These are phyloP conservation scores for Taiozyma sp. DNA, from an alignment of 1,139 yeast genomes.

Conservation along the genomic window DNA sequence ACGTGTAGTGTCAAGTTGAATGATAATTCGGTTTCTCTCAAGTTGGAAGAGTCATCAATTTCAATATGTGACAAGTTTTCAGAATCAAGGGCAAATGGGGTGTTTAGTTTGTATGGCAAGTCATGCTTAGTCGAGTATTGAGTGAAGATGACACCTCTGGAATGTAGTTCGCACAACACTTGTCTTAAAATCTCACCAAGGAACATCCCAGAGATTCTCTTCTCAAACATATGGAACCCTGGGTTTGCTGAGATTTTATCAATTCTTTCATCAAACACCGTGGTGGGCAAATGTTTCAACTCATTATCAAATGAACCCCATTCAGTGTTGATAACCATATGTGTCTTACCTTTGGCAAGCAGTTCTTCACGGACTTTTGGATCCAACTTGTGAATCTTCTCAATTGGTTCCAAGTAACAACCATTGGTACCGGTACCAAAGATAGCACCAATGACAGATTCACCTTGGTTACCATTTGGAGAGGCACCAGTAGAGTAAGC, in stretches of 20 bases:
- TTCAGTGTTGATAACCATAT: constrained; percentile 91
- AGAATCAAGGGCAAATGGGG: constrained; percentile 72
- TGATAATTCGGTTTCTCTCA: constrained; percentile 59
- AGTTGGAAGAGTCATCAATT: constrained; percentile 68
- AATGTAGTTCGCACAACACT: constrained; percentile 59
- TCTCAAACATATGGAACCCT: constrained; percentile 86
- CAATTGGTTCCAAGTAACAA: constrained; percentile 74
- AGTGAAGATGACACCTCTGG: constrained; percentile 47
- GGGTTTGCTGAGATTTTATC: constrained; percentile 71
- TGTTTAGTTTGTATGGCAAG: constrained; percentile 58
- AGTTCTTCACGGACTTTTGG: constrained; percentile 35
- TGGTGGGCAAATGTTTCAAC: constrained; percentile 62
- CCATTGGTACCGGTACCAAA: constrained; percentile 98
- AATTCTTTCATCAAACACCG: constrained; percentile 64
- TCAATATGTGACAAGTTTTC: constrained; percentile 78
- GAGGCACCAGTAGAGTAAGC: constrained; percentile 52
- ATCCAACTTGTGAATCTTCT: constrained; percentile 61
- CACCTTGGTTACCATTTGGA: constrained; percentile 52
- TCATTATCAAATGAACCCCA: constrained; percentile 96
- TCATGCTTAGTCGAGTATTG: constrained; percentile 48
- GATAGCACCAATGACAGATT: constrained; percentile 78
- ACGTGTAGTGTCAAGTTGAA: constrained; percentile 59
- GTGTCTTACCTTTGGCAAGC: constrained; percentile 41
- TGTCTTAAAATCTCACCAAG: constrained; percentile 83
- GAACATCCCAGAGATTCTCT: constrained; percentile 90